Percentiles rank a stretch among this genome's conserved stretches.
Conservation (phyloP, 495 filamentous ascomycete species). For the Hypoxylon fragiforme region DNA sequence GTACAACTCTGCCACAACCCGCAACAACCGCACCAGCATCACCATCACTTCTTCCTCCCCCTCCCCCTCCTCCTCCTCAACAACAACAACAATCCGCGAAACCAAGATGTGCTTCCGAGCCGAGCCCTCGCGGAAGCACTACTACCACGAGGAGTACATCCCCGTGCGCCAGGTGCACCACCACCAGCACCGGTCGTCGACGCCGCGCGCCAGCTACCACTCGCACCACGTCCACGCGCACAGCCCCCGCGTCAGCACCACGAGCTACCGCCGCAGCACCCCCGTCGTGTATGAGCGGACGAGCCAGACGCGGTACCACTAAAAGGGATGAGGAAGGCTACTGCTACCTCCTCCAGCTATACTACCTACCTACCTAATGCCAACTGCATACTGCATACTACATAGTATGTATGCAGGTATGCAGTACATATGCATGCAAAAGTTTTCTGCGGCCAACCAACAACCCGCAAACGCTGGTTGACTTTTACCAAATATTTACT, state of each 20-base stretch:
- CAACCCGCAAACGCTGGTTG: no score
- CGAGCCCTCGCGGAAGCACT: conserved; percentile 46
- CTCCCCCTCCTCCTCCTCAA: no score
- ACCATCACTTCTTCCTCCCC: no score
- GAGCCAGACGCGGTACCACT: conserved; percentile 36
- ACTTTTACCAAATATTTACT: no score
- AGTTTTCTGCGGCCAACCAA: no score
- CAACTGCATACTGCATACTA: no score
- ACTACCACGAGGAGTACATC: conserved; percentile 54
- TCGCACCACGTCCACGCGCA: conserved; percentile 37
- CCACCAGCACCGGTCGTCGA: conserved; percentile 29
- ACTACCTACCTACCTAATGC: background rate
- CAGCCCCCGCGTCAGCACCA: conserved; percentile 42
- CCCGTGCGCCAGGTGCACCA: conserved; percentile 39
- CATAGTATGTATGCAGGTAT: no score
- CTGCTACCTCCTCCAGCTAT: no score
- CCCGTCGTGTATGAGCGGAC: conserved; percentile 40
- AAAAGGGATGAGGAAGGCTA: no score
- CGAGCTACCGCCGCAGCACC: conserved; percentile 36
- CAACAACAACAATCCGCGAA: no score
- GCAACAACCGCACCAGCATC: background rate
- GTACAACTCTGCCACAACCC: background rate
- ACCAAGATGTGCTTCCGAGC: conserved; percentile 52
- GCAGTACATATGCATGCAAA: no score
- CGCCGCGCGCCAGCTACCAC: conserved; percentile 29